Percentiles rank a stretch among this genome's conserved stretches.
These are phyloP conservation scores for Escovopsis sp. DNA, from an alignment of 2,329 filamentous ascomycete species.

Conservation along the genomic window DNA sequence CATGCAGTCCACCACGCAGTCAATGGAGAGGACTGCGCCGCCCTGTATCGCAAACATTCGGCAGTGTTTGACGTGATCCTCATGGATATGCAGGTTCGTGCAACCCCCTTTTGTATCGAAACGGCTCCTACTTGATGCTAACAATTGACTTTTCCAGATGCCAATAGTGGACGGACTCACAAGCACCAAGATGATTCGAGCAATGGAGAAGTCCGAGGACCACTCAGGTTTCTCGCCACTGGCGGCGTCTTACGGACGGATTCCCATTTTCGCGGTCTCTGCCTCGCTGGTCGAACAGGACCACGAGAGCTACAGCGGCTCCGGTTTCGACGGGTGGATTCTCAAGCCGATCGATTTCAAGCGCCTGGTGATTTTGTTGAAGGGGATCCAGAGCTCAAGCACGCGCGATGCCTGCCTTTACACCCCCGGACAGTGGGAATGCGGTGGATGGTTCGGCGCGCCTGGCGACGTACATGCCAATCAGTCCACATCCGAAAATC, in stretches of 20 bases:
- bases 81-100: conserved; percentile 80
- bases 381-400: conserved; percentile 48
- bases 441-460: conserved; percentile 72
- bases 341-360: conserved; percentile 76
- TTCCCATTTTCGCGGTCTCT: conserved; percentile 77
- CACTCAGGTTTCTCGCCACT: conserved; percentile 39
- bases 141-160: conserved; percentile 45
- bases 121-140: neutral
- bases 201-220: conserved; percentile 42
- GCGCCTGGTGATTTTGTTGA: conserved; percentile 51
- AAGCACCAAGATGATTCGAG: conserved; percentile 71
- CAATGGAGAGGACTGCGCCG: conserved; percentile 75
- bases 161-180: conserved; percentile 75
- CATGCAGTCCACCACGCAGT: conserved; percentile 58
- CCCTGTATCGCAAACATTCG: conserved; percentile 48
- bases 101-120: neutral
- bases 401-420: conserved; percentile 51
- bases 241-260: conserved; percentile 44
- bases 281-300: conserved; percentile 64
- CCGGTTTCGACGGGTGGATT: conserved; percentile 84
- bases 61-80: conserved; percentile 59
- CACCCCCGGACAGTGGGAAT: conserved; percentile 58
- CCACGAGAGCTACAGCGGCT: conserved; percentile 51
- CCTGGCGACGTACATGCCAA: too few species aligned
- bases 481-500: conserved; percentile 2